phyloP scores from a whole-genome alignment of 1,284 basidiomycete genomes.

The Puccinia horiana region DNA sequence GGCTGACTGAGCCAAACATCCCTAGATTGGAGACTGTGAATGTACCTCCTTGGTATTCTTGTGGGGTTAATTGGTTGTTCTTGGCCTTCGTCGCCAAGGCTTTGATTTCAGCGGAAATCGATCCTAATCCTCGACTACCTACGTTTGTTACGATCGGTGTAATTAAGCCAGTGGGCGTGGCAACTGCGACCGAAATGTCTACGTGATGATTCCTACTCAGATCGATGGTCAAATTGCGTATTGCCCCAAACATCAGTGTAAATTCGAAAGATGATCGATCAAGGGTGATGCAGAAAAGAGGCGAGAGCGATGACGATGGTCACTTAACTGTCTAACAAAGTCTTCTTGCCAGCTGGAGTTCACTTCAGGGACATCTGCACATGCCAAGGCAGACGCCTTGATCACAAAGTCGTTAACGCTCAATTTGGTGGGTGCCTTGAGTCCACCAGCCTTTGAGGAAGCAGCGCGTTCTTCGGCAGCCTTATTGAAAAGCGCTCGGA shows the following conservation, averaged over 20 bases:
- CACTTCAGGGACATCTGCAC: conserved; percentile 92
- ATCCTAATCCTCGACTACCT: conserved; percentile 83
- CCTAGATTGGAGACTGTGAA: conserved; percentile 99
- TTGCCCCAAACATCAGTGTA: background rate
- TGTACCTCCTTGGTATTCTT: conserved; percentile 95
- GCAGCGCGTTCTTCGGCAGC: conserved; percentile 68
- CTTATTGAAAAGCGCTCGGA: conserved; percentile 91
- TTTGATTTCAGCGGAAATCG: conserved; percentile 90
- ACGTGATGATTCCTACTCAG: conserved; percentile 81
- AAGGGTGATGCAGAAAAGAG: background rate
- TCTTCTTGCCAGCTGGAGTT: conserved; percentile 98
- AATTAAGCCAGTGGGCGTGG: conserved; percentile 92
- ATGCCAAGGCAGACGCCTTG: conserved; percentile 87
- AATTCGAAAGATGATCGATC: background rate
- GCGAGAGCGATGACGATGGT: no score
- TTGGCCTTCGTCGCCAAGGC: conserved; percentile 89
- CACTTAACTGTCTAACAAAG: conserved; percentile 81
- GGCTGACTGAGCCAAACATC: conserved; percentile 79
- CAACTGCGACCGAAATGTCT: conserved; percentile 95
- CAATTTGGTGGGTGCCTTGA: conserved; percentile 71
- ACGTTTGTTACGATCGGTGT: conserved; percentile 96
- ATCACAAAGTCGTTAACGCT: conserved; percentile 98
- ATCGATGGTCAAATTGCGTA: background rate
- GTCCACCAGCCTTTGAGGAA: conserved; percentile 67
- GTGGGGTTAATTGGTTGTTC: conserved; percentile 90